phyloP scores from a whole-genome alignment of 306 rosid species.

The Inga leiocalycina region DNA sequence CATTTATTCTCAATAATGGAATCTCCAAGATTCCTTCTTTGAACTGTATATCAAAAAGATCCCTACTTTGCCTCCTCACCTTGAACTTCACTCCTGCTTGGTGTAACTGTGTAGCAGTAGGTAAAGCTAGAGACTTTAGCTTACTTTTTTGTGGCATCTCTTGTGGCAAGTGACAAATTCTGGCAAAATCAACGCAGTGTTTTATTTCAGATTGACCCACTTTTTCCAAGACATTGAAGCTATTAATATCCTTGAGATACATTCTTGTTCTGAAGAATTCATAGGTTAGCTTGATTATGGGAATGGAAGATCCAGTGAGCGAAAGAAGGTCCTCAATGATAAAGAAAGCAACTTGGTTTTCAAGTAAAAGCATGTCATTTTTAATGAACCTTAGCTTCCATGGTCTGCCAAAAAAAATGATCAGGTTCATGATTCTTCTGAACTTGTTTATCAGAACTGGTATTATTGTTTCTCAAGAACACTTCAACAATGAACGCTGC shows the following conservation, averaged over 20 bases:
- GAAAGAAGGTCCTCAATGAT: conserved; percentile 1
- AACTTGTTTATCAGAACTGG: background rate
- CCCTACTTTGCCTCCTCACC: background rate
- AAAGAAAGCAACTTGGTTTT: conserved; percentile 31
- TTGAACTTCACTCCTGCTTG: conserved; percentile 39
- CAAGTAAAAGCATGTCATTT: background rate
- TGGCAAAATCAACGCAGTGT: background rate
- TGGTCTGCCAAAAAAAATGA: background rate
- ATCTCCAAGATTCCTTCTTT: conserved; percentile 34
- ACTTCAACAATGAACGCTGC: conserved; percentile 6
- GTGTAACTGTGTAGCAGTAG: conserved; percentile 33
- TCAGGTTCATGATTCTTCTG: background rate
- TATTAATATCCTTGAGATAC: conserved; percentile 9
- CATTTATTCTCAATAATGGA: conserved; percentile 7
- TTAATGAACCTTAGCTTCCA: background rate
- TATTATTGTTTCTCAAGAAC: background rate
- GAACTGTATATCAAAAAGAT: conserved; percentile 30
- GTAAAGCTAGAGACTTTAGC: background rate
- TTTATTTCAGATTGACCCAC: background rate
- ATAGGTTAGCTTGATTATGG: conserved; percentile 8
- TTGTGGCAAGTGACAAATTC: background rate
- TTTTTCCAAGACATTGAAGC: background rate
- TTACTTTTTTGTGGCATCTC: background rate
- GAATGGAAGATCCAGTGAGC: background rate
- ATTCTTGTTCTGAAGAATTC: background rate